Base-by-base conservation (phyloP, 139 green algal species). In the Chlorella vulgaris region DNA sequence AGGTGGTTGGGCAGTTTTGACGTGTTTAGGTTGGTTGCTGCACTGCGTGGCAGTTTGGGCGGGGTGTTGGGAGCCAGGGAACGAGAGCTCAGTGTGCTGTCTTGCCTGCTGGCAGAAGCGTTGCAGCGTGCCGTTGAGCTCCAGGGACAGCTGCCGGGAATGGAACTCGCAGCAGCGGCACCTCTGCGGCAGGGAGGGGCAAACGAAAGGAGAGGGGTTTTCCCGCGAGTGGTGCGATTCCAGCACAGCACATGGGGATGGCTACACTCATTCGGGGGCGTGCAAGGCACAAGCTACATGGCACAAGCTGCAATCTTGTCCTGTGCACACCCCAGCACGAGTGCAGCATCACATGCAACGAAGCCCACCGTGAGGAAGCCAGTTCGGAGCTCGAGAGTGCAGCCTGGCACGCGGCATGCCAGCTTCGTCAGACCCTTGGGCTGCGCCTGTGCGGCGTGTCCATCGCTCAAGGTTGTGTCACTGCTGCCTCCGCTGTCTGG, bases 151-250 rank as follows among this genome's bases (percentile, higher is more conserved):
- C 55, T 65, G 18, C 55, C 55, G 15, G 55, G 18, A 31, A n/a
- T 65, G 55, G 55, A 65, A 65, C 55, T 65, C 55, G 22, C 55
- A 65, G 55, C 55, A 65, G 18, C 55, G 15, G 55, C 55, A 65
- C 18, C 55, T 28, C 55, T 65, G 55, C 55, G 15, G 47, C 47
- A 58, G 47, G 47, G 47, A 65, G 55, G 55, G 5, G 5, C 18
- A 65, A 5, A 65, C 5, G 55, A 21, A 15, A n/a, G 55, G 55
- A 65, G 22, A 21, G 55, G n/a, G n/a, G n/a, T n/a, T n/a, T n/a
- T n/a, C n/a, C n/a, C n/a, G n/a, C n/a, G n/a, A n/a, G n/a, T n/a
- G n/a, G n/a, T n/a, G n/a, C n/a, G n/a, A n/a, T n/a, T n/a, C n/a
- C n/a, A n/a, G n/a, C n/a, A n/a, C n/a, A n/a, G n/a, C n/a, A n/a